A percentile compares a stretch with the other conserved stretches of the same genome.
phyloP scores from a whole-genome alignment of 306 rosid genomes.

The Trichosanthes truncata region DNA sequence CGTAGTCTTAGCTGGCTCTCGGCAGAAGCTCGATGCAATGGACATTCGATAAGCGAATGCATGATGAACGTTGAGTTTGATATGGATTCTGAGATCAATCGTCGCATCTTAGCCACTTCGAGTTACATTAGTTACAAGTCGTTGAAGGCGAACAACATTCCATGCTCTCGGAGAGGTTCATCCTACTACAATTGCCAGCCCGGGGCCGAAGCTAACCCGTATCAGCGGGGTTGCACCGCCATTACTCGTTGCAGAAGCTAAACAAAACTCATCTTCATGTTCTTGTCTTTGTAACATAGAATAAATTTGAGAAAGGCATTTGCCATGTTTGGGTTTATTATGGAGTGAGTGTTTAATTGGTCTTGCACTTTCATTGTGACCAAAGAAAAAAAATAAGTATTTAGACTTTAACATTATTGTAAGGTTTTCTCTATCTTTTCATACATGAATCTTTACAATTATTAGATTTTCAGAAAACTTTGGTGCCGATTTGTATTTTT shows the following conservation, averaged over 20 bases:
- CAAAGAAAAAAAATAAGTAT: not conserved
- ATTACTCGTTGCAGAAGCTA: constrained; percentile 69
- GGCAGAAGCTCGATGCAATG: constrained; percentile 25
- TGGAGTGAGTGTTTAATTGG: not conserved
- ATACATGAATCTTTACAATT: not conserved
- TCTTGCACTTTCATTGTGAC: not conserved
- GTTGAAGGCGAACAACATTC: constrained; percentile 61
- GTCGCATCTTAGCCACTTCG: constrained; percentile 67
- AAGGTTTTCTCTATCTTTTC: not conserved
- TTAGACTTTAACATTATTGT: not conserved
- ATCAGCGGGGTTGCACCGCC: constrained; percentile 57
- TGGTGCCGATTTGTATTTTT: not conserved
- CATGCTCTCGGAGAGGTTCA: constrained; percentile 73
- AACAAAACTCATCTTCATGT: not conserved
- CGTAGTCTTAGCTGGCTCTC: constrained; percentile 33
- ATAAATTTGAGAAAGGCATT: constrained; percentile 1
- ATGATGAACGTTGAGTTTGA: constrained; percentile 32
- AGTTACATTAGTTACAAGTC: constrained; percentile 68
- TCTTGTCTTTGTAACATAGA: not conserved
- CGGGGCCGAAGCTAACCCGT: constrained; percentile 68
- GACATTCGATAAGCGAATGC: constrained; percentile 58
- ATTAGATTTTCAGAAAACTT: not conserved
- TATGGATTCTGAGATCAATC: constrained; percentile 38
- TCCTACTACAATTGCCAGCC: constrained; percentile 71
- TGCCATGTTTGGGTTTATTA: not conserved